Percentiles rank a stretch among this genome's conserved stretches.
phyloP scores from a whole-genome alignment of 2,329 filamentous ascomycete genomes.

The Talaromyces funiculosus region DNA sequence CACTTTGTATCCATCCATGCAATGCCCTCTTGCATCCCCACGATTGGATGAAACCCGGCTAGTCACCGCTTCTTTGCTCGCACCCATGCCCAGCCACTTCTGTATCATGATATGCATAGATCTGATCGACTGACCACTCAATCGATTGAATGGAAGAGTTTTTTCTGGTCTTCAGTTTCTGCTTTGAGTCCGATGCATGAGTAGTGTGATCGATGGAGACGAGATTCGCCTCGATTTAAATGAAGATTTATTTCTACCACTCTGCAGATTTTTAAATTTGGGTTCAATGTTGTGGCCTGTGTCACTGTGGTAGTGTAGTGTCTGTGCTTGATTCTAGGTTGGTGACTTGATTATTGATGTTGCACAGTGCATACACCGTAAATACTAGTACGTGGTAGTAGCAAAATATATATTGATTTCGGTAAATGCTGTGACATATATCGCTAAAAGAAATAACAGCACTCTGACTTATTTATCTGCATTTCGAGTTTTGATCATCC shows the following conservation, averaged over 20 bases:
- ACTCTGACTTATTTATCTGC: conserved; percentile 46
- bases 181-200: conserved; percentile 2
- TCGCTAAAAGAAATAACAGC: background rate
- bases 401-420: background rate
- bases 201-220: background rate
- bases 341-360: background rate
- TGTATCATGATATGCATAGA: conserved; percentile 2
- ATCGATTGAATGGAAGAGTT: background rate
- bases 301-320: background rate
- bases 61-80: conserved; percentile 9
- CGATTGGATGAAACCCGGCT: conserved; percentile 1
- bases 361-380: background rate
- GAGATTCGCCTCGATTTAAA: background rate
- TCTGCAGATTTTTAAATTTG: background rate
- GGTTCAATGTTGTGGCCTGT: background rate
- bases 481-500: conserved; percentile 57
- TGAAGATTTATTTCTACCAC: background rate
- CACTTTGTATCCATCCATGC: background rate
- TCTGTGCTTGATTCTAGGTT: background rate
- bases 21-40: background rate
- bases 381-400: background rate
- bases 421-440: background rate
- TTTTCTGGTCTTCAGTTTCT: background rate
- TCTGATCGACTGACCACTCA: background rate
- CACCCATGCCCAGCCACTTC: background rate